Evolutionary conservation across 192 early-diverging fungal species (phyloP), one percentile per base, ranked within the genome.

Genomic region (Backusella tarrabulga): DNA sequence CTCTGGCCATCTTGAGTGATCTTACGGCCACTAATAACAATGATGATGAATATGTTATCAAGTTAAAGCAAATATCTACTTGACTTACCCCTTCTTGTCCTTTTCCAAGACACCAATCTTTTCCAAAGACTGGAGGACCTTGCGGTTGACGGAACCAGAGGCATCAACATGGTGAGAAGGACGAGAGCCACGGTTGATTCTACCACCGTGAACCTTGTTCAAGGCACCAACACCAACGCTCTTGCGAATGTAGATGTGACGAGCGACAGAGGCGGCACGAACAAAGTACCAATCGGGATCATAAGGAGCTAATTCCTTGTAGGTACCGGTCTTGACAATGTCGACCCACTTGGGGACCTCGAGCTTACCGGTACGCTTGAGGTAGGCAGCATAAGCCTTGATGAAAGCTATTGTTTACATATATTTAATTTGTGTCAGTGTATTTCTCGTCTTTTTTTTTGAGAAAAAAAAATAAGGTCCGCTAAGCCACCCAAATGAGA

Each of bases 271-370:
- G 66, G 97, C 95, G 79, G 97, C 96, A 79, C 97, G 96, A 75
- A 97, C 85, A 90, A 97, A 99, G 94, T 93, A 99, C 97, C 97
- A 99, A 91, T 99, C 98, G 68, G 95, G 93, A 84, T 99, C 97
- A 87, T 97, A 95, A 42, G 98, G 98, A 78, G 93, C 93, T 76
- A 97, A 91, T 89, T 99, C 98, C 93, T 97, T 98, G 93, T 88
- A 91, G 76, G 95, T 90, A 73, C 92, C 96, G 78, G 98, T 98
- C 92, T 99, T 99, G 90, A 97, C 97, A 82, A 97, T 84, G 87
- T 99, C 98, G 82, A 96, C 94, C 97, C 97, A 99, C 88, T 95
- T 95, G 83, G 98, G 98, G 79, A 99, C 94, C 83, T 96, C 93
- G 84, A 99, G 93, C 92, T 97, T 97, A 83, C 98, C 98, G 75